Conservation (phyloP, 371 early-diverging fungal species). For the Mortierella sp. region DNA sequence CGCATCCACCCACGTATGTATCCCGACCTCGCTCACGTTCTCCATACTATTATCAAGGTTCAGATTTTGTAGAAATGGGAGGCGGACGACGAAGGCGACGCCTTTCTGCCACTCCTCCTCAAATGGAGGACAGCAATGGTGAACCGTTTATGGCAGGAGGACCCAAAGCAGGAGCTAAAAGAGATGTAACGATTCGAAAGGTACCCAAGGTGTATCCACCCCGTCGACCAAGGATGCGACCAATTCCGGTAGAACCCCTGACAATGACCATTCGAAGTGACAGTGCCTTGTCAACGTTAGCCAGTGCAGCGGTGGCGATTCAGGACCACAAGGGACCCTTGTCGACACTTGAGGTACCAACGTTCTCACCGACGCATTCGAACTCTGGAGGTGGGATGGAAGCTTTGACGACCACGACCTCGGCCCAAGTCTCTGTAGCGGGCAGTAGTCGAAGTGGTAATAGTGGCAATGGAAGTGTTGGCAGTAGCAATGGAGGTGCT, state of each 20-base stretch:
- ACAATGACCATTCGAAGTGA: conserved; percentile 38
- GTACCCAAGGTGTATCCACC: conserved; percentile 50
- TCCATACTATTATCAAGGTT: too few relatives aligned
- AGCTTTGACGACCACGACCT: too few relatives aligned
- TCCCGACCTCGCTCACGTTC: too few relatives aligned
- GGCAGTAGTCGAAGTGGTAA: too few relatives aligned
- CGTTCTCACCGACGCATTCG: conserved; percentile 15
- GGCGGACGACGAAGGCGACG: too few relatives aligned
- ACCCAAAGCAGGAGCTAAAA: too few relatives aligned
- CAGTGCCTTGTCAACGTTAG: conserved; percentile 44
- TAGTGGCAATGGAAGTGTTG: too few relatives aligned
- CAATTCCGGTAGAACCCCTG: conserved; percentile 17
- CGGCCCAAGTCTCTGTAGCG: too few relatives aligned
- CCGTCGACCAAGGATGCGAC: conserved; percentile 36
- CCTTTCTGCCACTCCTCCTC: neutral
- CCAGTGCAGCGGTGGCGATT: conserved; percentile 47
- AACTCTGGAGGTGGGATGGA: too few relatives aligned
- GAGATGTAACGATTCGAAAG: conserved; percentile 3
- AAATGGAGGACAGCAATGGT: neutral
- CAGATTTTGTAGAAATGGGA: too few relatives aligned
- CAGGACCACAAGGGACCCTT: conserved; percentile 35
- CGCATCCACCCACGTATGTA: too few relatives aligned
- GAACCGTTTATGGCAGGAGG: neutral
- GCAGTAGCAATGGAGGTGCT: too few relatives aligned
- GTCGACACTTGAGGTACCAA: conserved; percentile 27